phyloP scores from a whole-genome alignment of 805 yeast species.

The Lachancea sp. region DNA sequence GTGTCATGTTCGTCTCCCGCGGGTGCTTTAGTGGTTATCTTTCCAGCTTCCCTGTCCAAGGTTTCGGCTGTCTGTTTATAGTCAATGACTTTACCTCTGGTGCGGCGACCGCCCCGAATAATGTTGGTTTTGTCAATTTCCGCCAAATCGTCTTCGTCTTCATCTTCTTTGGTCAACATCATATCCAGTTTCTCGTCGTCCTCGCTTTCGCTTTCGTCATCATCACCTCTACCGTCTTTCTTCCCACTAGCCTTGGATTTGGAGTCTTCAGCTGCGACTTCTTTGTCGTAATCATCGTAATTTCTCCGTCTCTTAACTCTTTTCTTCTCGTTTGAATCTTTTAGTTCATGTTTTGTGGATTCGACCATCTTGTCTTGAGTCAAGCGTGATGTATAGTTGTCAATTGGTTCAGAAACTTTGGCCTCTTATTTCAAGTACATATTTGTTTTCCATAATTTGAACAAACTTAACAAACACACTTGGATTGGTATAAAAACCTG shows the following conservation, averaged over 20 bases:
- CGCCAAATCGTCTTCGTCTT: constrained; percentile 69
- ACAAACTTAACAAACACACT: no score
- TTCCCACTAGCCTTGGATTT: constrained; percentile 25
- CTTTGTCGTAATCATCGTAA: constrained; percentile 57
- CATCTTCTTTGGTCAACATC: constrained; percentile 46
- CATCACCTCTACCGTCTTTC: constrained; percentile 35
- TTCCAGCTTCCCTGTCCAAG: constrained; percentile 41
- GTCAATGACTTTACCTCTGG: constrained; percentile 84
- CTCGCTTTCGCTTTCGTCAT: constrained; percentile 44
- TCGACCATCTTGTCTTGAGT: constrained; percentile 11
- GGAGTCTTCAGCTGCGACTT: constrained; percentile 48
- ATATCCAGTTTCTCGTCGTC: constrained; percentile 48
- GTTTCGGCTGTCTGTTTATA: constrained; percentile 74
- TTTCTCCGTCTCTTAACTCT: constrained; percentile 39
- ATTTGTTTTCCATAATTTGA: no score
- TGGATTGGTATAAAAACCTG: no score
- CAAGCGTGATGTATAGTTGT: not conserved
- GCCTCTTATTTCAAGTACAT: no score
- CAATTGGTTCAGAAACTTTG: not conserved
- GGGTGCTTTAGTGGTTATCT: not conserved
- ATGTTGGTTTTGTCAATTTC: constrained; percentile 81
- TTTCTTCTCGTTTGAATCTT: constrained; percentile 17
- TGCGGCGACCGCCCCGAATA: constrained; percentile 79
- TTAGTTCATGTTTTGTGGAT: constrained; percentile 13
- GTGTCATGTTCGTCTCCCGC: constrained; percentile 37